A percentile compares a stretch with the other conserved stretches of the same genome.
phyloP scores from a whole-genome alignment of 2,329 filamentous ascomycete genomes.

The Colletotrichum costaricense region DNA sequence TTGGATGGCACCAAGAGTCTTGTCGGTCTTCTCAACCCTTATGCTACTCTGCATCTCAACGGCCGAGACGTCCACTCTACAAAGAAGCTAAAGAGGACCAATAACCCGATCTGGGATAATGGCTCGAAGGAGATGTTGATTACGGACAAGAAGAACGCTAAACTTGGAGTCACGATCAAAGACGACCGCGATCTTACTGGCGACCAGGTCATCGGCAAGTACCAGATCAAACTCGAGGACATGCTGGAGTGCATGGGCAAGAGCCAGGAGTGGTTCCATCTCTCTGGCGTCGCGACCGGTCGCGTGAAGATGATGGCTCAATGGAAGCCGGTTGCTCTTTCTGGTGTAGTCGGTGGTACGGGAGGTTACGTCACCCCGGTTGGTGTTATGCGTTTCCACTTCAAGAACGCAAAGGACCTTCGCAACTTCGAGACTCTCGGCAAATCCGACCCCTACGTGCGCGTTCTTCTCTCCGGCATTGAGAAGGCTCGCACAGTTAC shows the following conservation, averaged over 20 bases:
- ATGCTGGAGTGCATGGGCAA: slow-evolving; percentile 91
- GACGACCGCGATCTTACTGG: slow-evolving; percentile 88
- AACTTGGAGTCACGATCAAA: slow-evolving; percentile 92
- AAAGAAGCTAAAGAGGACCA: slow-evolving; percentile 94
- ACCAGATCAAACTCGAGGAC: slow-evolving; percentile 95
- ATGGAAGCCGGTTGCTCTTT: slow-evolving; percentile 94
- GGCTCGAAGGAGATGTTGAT: slow-evolving; percentile 94
- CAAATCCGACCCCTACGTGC: slow-evolving; percentile 95
- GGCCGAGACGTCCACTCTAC: slow-evolving; percentile 91
- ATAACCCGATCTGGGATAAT: slow-evolving; percentile 96
- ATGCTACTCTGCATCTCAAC: slow-evolving; percentile 88
- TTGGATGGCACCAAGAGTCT: slow-evolving; percentile 92
- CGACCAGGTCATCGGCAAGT: slow-evolving; percentile 89
- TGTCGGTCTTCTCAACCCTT: slow-evolving; percentile 91
- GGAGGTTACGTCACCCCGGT: slow-evolving; percentile 94
- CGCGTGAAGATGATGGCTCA: slow-evolving; percentile 91
- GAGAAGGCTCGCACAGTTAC: slow-evolving; percentile 94
- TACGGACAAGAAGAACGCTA: slow-evolving; percentile 90
- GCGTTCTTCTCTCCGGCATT: slow-evolving; percentile 88
- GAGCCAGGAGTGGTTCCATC: slow-evolving; percentile 95
- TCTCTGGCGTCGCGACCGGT: slow-evolving; percentile 83
- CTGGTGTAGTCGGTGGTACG: slow-evolving; percentile 79
- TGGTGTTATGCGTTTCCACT: slow-evolving; percentile 94
- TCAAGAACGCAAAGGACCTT: slow-evolving; percentile 83
- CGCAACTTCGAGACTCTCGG: slow-evolving; percentile 95